Conservation (phyloP, 305 asterid species). For the Solanum hybrid region DNA sequence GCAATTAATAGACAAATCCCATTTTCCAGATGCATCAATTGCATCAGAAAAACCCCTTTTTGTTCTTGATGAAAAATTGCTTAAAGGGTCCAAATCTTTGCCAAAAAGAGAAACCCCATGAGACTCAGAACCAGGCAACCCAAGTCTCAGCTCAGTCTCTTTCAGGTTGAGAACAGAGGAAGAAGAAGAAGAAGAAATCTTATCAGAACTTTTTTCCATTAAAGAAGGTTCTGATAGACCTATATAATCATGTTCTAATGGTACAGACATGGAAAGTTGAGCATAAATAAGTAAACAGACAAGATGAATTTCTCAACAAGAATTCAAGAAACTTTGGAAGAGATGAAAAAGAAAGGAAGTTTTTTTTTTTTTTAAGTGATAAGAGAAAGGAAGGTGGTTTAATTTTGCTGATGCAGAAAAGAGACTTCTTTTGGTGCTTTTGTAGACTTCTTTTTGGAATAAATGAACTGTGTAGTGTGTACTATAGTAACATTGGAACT, state of each 20-base stretch:
- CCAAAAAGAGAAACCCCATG: conserved; percentile 52
- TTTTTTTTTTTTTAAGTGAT: background rate
- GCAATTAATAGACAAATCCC: conserved; percentile 46
- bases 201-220: conserved; percentile 29
- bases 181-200: conserved; percentile 13
- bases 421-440: conserved; percentile 58
- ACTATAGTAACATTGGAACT: background rate
- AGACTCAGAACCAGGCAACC: conserved; percentile 66
- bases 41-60: conserved; percentile 72
- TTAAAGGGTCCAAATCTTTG: conserved; percentile 33
- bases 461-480: background rate
- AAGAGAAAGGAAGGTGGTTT: conserved; percentile 6
- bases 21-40: conserved; percentile 53
- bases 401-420: conserved; percentile 39
- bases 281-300: background rate
- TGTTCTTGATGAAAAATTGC: conserved; percentile 41
- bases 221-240: conserved; percentile 45
- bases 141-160: conserved; percentile 77
- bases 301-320: background rate
- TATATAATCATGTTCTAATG: conserved; percentile 49
- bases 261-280: conserved; percentile 35
- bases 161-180: conserved; percentile 31
- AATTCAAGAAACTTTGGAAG: conserved; percentile 8
- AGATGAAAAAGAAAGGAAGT: conserved; percentile 1
- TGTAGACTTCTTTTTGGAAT: conserved; percentile 21